Percentiles rank a stretch among this genome's conserved stretches.
These are phyloP conservation scores for Auricularia sp. DNA, from an alignment of 768 basidiomycete species.

Conservation along the genomic window DNA sequence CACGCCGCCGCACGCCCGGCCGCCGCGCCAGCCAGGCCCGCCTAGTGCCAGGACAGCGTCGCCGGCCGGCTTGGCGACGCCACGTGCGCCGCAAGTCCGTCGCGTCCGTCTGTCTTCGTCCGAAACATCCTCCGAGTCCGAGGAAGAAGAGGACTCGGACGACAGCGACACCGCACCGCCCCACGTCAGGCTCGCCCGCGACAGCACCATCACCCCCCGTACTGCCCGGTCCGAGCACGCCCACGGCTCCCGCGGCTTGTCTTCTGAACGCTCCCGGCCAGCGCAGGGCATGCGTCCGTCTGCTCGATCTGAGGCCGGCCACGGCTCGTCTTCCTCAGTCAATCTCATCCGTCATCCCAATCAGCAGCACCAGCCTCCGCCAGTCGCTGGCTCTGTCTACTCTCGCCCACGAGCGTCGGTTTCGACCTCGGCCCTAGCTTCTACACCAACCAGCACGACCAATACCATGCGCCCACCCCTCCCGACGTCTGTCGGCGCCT, in stretches of 20 bases:
- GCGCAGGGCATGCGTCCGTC: neutral
- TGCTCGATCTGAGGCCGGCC: constrained; percentile 1
- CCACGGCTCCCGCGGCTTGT: neutral
- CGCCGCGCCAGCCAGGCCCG: neutral
- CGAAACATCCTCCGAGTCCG: constrained; percentile 1
- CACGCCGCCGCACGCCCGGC: neutral
- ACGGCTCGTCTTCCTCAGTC: constrained; percentile 8
- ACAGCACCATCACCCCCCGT: neutral
- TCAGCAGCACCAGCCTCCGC: neutral
- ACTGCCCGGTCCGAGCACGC: constrained; percentile 1
- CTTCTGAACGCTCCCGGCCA: neutral
- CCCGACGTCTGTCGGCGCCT: neutral
- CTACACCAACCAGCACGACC: neutral
- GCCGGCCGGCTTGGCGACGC: neutral
- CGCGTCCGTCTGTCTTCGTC: neutral
- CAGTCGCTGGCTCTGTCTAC: neutral
- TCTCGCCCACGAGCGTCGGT: neutral
- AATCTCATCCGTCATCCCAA: neutral
- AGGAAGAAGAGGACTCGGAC: constrained; percentile 2
- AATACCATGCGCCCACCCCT: neutral
- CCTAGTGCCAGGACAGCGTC: neutral
- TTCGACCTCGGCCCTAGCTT: neutral
- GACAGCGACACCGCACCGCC: neutral
- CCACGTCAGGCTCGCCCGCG: neutral
- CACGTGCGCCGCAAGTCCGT: neutral